These are phyloP conservation scores for Kalmusia sp. DNA, from an alignment of 2,329 filamentous ascomycete genomes.

Conservation along the genomic window DNA sequence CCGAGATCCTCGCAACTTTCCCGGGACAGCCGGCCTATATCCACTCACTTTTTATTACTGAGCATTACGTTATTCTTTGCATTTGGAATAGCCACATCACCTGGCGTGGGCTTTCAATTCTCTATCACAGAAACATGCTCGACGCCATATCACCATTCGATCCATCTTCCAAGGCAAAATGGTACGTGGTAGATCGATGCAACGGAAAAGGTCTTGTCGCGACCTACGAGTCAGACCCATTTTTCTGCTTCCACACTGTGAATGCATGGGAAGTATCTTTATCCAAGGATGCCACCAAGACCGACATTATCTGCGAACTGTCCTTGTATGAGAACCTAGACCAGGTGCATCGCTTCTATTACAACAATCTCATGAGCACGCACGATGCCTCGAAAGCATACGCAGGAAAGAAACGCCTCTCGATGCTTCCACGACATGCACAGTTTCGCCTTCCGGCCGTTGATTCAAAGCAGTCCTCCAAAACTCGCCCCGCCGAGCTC, in stretches of 20 bases:
- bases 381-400: conserved; percentile 22
- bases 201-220: conserved; percentile 70
- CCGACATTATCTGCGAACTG: conserved; percentile 70
- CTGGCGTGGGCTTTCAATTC: conserved; percentile 64
- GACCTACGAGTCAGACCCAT: conserved; percentile 70
- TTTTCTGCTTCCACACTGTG: conserved; percentile 81
- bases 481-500: conserved; percentile 40
- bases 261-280: conserved; percentile 75
- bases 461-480: conserved; percentile 42
- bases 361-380: conserved; percentile 49
- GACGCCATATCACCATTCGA: conserved; percentile 73
- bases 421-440: conserved; percentile 33
- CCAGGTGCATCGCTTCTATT: conserved; percentile 72
- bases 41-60: conserved; percentile 80
- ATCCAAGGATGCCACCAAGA: conserved; percentile 39
- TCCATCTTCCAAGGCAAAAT: conserved; percentile 62
- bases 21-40: conserved; percentile 70
- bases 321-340: conserved; percentile 69
- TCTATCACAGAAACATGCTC: conserved; percentile 71
- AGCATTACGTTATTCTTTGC: conserved; percentile 75
- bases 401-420: conserved; percentile 30
- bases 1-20: conserved; percentile 75
- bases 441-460: conserved; percentile 38
- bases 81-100: conserved; percentile 71
- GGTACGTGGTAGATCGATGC: conserved; percentile 81